These are phyloP conservation scores for Kluyveromyces aestuarii DNA, from an alignment of 805 yeast species.

Conservation along the genomic window DNA sequence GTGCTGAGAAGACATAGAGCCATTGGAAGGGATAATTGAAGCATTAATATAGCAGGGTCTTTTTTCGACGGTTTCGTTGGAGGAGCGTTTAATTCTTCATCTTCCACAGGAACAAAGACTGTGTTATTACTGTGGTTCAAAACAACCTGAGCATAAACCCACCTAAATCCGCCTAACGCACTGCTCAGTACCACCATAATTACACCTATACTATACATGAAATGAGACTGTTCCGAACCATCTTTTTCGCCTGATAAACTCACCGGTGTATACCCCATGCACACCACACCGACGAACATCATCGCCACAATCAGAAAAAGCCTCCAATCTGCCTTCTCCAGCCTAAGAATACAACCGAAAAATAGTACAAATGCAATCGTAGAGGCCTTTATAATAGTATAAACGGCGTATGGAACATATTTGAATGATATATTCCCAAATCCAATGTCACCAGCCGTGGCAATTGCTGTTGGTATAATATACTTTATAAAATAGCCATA, in stretches of 20 bases:
- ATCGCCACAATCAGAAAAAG: constrained; percentile 59
- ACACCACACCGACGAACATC: constrained; percentile 76
- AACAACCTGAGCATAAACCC: constrained; percentile 89
- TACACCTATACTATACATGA: constrained; percentile 46
- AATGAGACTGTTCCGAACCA: constrained; percentile 7
- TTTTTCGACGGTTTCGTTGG: constrained; percentile 1
- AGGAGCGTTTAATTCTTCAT: constrained; percentile 4
- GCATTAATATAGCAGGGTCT: constrained; percentile 77
- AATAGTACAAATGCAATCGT: constrained; percentile 80
- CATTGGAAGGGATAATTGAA: constrained; percentile 82
- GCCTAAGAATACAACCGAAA: constrained; percentile 73
- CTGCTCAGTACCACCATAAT: constrained; percentile 68
- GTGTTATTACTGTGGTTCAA: constrained; percentile 39
- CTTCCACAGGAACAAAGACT: not conserved
- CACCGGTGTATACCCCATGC: constrained; percentile 66
- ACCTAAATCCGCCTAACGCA: constrained; percentile 78
- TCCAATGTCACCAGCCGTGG: constrained; percentile 91
- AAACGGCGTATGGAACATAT: constrained; percentile 70
- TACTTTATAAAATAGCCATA: constrained; percentile 38
- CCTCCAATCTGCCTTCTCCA: constrained; percentile 66
- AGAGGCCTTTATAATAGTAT: constrained; percentile 89
- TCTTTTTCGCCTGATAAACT: constrained; percentile 10
- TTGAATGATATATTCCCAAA: constrained; percentile 78
- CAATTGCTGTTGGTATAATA: constrained; percentile 76
- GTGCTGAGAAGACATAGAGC: constrained; percentile 47